Evolutionary conservation across 495 filamentous ascomycete genomes (phyloP), one percentile per base, ranked within the genome.

Genomic region (Tuber indicum): DNA sequence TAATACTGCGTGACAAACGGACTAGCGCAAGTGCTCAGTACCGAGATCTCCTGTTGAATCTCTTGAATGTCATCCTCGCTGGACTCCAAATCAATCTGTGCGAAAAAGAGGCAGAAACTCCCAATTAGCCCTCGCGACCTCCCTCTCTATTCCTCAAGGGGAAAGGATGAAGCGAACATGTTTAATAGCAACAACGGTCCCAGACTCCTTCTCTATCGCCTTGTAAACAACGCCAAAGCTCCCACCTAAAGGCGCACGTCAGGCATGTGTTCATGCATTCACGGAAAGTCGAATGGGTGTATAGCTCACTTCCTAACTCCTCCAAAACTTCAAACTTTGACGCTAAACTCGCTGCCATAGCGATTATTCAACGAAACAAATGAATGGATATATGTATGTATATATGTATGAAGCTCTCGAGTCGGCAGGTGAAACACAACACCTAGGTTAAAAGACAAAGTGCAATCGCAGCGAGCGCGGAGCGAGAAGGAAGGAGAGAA

Each of bases 21-120:
- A 42, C 94, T 97, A 83, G 94, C 91, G 72, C 98, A 90, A 85
- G 95, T 96, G 19, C 95, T 96, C 72, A 99, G 87, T 79, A 99
- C 97, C 46, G 93, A 91, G 79, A 99, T 98, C 84, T 99, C 96
- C 82, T 97, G 93, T 82, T 98, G 97, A 82, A 99, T 98, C 85
- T 99, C 96, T 84, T 97, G 93, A 71, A 99, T 96, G 84, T 99
- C 96, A 82, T 99, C 96, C 85, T 98, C 96, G 82, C 94, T 96
- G 84, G 93, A 96, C 85, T 99, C 96, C 78, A 99, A 94, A 82
- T 99, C 96, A 84, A 99, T 98, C 78, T 99, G 86, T 97, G 97
- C 36, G 49, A 58, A 58, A 58, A 12, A n/a, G 39, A 16, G 26
- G 43, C 43, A 23, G 70, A 39, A 44, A 39, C 43, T n/a, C 70